Percentiles rank a stretch among this genome's conserved stretches.
Evolutionary conservation across 352 stramenopile genomes (phyloP).

Genomic region (Globisporangium sylvaticum): DNA sequence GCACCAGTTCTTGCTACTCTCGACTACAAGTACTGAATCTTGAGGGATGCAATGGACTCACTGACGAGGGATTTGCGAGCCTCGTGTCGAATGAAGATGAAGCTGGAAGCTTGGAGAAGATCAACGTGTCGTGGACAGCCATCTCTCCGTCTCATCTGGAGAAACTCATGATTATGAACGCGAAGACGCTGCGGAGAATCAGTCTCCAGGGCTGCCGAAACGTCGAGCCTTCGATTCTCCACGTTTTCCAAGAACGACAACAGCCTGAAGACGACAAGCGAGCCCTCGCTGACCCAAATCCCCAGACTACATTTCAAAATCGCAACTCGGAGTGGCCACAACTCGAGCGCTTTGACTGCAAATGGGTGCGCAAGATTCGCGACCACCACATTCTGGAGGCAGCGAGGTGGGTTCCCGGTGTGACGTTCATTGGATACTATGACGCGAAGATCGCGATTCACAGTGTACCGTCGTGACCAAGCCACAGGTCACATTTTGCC

Average conservation of each 20-base stretch:
- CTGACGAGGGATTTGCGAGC: slow-evolving; percentile 10
- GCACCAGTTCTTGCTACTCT: background rate
- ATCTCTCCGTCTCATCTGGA: slow-evolving; percentile 6
- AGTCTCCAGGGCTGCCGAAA: slow-evolving; percentile 20
- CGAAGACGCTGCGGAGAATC: slow-evolving; percentile 14
- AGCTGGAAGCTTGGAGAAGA: slow-evolving; percentile 10
- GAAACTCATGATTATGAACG: slow-evolving; percentile 6
- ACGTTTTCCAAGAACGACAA: slow-evolving; percentile 2
- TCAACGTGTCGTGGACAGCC: slow-evolving; percentile 23
- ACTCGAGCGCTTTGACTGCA: slow-evolving; percentile 22
- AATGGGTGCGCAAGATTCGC: slow-evolving; percentile 20
- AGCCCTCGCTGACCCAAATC: background rate
- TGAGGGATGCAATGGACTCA: slow-evolving; percentile 21
- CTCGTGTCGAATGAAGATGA: background rate
- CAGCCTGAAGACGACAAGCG: slow-evolving; percentile 1
- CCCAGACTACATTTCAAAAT: background rate
- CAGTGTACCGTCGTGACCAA: background rate
- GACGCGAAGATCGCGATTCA: slow-evolving; percentile 14
- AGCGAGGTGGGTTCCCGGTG: background rate
- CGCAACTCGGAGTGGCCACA: slow-evolving; percentile 7
- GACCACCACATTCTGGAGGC: slow-evolving; percentile 16
- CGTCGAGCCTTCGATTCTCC: slow-evolving; percentile 10
- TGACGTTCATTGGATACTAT: slow-evolving; percentile 22
- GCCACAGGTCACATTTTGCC: background rate
- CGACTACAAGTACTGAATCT: slow-evolving; percentile 18